phyloP scores from a whole-genome alignment of 495 filamentous ascomycete species.

The Sphaerosporella brunnea region DNA sequence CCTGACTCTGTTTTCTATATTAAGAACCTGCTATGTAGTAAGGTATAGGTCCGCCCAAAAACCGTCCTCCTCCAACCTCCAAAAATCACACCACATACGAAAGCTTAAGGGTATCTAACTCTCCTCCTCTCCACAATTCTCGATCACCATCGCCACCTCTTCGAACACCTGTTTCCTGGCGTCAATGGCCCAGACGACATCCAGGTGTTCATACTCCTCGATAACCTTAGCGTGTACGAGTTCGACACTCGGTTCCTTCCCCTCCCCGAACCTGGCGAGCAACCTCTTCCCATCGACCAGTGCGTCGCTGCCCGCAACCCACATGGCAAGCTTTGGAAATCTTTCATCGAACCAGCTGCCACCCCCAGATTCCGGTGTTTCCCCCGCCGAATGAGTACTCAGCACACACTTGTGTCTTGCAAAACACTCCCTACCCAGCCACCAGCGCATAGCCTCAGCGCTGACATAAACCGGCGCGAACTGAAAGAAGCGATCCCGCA shows the following conservation, averaged over 20 bases:
- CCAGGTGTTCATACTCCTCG: conserved; percentile 83
- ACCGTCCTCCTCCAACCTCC: no score
- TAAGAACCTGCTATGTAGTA: no score
- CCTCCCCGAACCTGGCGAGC: conserved; percentile 53
- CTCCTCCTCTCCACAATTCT: conserved; percentile 45
- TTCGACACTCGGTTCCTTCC: conserved; percentile 62
- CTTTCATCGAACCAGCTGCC: conserved; percentile 64
- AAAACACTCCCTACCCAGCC: conserved; percentile 82
- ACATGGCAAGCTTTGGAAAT: conserved; percentile 72
- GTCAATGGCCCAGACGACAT: conserved; percentile 94
- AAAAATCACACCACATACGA: no score
- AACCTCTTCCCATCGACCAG: conserved; percentile 70
- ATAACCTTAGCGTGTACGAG: conserved; percentile 72
- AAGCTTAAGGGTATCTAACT: no score
- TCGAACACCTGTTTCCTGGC: conserved; percentile 63
- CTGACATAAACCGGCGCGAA: conserved; percentile 83
- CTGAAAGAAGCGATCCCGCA: conserved; percentile 73
- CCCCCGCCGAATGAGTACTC: conserved; percentile 33
- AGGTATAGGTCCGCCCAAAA: no score
- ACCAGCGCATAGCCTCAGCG: conserved; percentile 87
- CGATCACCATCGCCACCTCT: conserved; percentile 68
- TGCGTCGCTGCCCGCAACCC: conserved; percentile 65
- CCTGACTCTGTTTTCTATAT: no score
- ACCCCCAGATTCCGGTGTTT: conserved; percentile 41
- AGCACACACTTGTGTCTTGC: conserved; percentile 84